Percentiles rank a stretch among this genome's conserved stretches.
Evolutionary conservation across 768 basidiomycete genomes (phyloP).

Genomic region (Omphalotus guepiniiformis): DNA sequence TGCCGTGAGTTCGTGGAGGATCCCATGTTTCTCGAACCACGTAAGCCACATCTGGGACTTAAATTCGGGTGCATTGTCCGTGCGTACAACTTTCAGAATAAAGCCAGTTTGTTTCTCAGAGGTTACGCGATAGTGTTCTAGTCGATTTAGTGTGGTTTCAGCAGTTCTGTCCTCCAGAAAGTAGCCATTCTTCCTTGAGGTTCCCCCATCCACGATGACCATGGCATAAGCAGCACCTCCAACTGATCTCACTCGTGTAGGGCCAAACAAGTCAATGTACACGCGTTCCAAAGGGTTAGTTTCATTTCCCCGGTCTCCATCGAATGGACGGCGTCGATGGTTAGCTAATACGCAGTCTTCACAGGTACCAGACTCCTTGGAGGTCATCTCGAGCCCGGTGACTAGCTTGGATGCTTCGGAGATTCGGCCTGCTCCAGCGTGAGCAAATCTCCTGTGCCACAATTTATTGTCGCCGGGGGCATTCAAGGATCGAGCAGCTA

Average conservation of each 20-base stretch:
- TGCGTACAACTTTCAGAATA: neutral
- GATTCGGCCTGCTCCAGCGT: neutral
- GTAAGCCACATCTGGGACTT: constrained; percentile 11
- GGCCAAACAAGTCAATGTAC: constrained; percentile 14
- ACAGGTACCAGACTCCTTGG: neutral
- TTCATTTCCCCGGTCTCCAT: neutral
- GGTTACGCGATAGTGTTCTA: neutral
- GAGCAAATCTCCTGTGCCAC: constrained; percentile 8
- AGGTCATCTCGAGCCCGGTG: neutral
- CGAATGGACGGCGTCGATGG: neutral
- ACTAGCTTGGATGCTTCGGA: neutral
- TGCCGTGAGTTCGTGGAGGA: neutral
- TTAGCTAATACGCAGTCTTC: constrained; percentile 5
- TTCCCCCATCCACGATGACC: constrained; percentile 1
- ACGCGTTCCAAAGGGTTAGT: neutral
- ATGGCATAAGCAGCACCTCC: constrained; percentile 7
- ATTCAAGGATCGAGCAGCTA: neutral
- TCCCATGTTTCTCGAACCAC: constrained; percentile 2
- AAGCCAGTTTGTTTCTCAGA: neutral
- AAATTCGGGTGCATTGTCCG: no score
- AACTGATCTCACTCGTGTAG: neutral
- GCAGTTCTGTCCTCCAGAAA: constrained; percentile 9
- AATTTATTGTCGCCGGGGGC: neutral
- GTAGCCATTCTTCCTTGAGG: neutral
- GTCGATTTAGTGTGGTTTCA: neutral